phyloP scores from a whole-genome alignment of 2,329 filamentous ascomycete genomes.

The Trichoderma lentiforme region DNA sequence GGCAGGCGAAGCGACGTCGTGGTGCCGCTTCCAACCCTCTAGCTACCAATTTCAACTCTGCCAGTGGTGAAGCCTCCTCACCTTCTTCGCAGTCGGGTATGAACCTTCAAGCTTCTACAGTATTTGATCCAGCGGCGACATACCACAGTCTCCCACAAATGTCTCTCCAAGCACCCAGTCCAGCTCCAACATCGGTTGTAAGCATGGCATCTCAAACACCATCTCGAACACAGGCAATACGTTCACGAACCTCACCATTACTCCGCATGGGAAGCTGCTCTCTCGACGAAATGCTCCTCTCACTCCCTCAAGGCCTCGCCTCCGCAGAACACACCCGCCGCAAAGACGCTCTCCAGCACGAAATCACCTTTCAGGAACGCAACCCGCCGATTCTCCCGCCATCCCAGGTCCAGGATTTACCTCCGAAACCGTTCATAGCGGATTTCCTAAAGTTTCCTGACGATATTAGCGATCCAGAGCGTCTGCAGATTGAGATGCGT shows the following conservation, averaged over 20 bases:
- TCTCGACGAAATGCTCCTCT: constrained; percentile 24
- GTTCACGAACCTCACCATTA: background rate
- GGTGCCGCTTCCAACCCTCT: background rate
- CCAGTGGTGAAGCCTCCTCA: background rate
- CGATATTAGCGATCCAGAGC: constrained; percentile 17
- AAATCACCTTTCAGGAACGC: constrained; percentile 23
- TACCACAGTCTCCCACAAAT: background rate
- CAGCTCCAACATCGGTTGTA: background rate
- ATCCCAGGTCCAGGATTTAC: constrained; percentile 26
- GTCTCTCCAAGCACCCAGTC: background rate
- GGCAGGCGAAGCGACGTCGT: constrained; percentile 7
- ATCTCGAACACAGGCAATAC: background rate
- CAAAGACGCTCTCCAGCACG: constrained; percentile 21
- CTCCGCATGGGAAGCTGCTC: constrained; percentile 21
- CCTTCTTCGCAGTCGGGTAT: background rate
- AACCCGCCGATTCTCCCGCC: constrained; percentile 31
- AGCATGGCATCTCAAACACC: background rate
- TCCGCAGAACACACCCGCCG: constrained; percentile 23
- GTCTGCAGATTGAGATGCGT: constrained; percentile 18
- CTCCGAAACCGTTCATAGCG: constrained; percentile 26
- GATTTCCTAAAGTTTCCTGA: constrained; percentile 23
- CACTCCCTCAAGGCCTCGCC: constrained; percentile 21
- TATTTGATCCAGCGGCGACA: background rate
- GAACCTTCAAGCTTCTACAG: background rate
- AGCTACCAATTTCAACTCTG: background rate